A percentile compares a stretch with the other conserved stretches of the same genome.
phyloP scores from a whole-genome alignment of 257 asterid genomes.

The Solanum habrochaites region DNA sequence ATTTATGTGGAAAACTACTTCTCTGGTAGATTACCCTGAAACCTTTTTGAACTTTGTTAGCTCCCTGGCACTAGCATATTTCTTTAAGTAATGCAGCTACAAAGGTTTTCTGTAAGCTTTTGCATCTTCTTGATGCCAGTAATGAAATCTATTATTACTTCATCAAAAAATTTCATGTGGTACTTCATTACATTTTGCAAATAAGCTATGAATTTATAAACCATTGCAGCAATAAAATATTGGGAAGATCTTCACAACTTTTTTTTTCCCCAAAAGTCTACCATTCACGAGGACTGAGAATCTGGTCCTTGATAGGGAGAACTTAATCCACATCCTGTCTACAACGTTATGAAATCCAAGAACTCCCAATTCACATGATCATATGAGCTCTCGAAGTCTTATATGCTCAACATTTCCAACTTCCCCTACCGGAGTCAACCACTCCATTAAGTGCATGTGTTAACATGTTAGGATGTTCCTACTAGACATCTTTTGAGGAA shows the following conservation, averaged over 20 bases:
- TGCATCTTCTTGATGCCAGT: neutral
- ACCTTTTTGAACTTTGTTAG: neutral
- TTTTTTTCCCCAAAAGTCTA: neutral
- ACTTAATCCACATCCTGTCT: neutral
- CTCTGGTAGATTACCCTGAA: neutral
- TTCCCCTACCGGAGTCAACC: neutral
- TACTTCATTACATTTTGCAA: neutral
- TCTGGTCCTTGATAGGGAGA: neutral
- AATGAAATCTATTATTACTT: neutral
- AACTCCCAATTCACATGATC: neutral
- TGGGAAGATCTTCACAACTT: neutral
- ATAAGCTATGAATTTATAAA: neutral
- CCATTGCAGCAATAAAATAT: neutral
- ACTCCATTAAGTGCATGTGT: neutral
- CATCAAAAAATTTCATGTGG: neutral
- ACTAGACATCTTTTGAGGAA: neutral
- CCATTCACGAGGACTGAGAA: neutral
- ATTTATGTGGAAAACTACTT: neutral
- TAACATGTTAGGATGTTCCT: neutral
- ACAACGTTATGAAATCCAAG: neutral
- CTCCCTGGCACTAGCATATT: neutral
- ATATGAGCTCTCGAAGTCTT: neutral
- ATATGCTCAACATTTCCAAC: neutral
- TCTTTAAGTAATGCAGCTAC: neutral
- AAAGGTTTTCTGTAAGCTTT: neutral